Conservation (phyloP, 73 alveolate species). For the Paramecium octaurelia region DNA sequence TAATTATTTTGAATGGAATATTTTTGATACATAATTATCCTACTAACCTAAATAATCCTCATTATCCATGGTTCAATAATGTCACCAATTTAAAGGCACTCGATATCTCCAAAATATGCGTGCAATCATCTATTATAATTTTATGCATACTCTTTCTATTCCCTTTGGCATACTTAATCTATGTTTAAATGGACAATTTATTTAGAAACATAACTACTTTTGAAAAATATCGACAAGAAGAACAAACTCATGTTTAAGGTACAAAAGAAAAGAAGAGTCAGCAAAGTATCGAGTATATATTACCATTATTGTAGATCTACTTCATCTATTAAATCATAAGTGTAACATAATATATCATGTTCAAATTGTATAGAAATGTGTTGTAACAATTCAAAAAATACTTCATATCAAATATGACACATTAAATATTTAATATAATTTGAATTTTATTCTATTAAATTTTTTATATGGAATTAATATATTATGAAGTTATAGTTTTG, state of each 20-base stretch:
- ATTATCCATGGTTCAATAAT: conserved; percentile 5
- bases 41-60: not conserved
- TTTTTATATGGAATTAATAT: not conserved
- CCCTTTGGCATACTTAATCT: not conserved
- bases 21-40: not conserved
- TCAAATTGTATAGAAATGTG: conserved; percentile 19
- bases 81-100: not conserved
- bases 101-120: not conserved
- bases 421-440: not conserved
- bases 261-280: not conserved
- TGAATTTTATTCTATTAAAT: not conserved
- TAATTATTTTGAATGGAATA: not conserved
- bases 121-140: not conserved
- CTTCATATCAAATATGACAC: not conserved
- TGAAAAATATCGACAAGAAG: conserved; percentile 29
- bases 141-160: not conserved
- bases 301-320: not conserved
- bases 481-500: not conserved
- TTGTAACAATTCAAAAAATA: not conserved
- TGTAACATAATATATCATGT: not conserved
- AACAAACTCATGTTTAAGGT: not conserved
- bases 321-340: not conserved
- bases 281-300: not conserved
- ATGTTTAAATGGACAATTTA: conserved; percentile 9
- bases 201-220: not conserved